Evolutionary conservation across 129 eudicot genomes (phyloP).

Genomic region (Saposhnikovia divaricata): DNA sequence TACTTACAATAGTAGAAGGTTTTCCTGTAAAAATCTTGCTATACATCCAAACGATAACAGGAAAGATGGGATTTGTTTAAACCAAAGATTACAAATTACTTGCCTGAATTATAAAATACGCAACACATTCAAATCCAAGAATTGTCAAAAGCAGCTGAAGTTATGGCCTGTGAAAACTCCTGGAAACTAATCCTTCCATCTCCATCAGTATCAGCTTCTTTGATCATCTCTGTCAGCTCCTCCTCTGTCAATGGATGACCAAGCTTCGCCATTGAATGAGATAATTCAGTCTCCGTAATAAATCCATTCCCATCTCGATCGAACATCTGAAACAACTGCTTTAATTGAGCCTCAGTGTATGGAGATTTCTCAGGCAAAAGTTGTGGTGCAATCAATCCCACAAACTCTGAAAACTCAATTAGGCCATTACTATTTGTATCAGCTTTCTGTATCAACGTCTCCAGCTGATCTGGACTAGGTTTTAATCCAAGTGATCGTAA

Average conservation of each 20-base stretch:
- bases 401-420: constrained; percentile 87
- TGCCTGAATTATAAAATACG: neutral
- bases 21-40: neutral
- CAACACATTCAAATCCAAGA: constrained; percentile 46
- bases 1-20: neutral
- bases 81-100: no score
- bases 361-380: constrained; percentile 84
- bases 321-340: constrained; percentile 74
- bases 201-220: constrained; percentile 87
- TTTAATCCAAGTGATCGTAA: constrained; percentile 71
- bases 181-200: constrained; percentile 85
- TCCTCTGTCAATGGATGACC: constrained; percentile 91
- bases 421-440: constrained; percentile 83
- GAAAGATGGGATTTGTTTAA: neutral
- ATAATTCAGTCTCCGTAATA: constrained; percentile 86
- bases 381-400: constrained; percentile 80
- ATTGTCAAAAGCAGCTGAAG: constrained; percentile 90
- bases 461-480: constrained; percentile 90
- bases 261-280: constrained; percentile 86
- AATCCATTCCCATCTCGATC: constrained; percentile 87
- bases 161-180: constrained; percentile 82
- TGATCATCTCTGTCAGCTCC: constrained; percentile 88
- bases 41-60: neutral
- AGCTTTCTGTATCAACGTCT: constrained; percentile 71
- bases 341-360: constrained; percentile 75